phyloP scores from a whole-genome alignment of 495 filamentous ascomycete species.

The Penicillium flavigenum region DNA sequence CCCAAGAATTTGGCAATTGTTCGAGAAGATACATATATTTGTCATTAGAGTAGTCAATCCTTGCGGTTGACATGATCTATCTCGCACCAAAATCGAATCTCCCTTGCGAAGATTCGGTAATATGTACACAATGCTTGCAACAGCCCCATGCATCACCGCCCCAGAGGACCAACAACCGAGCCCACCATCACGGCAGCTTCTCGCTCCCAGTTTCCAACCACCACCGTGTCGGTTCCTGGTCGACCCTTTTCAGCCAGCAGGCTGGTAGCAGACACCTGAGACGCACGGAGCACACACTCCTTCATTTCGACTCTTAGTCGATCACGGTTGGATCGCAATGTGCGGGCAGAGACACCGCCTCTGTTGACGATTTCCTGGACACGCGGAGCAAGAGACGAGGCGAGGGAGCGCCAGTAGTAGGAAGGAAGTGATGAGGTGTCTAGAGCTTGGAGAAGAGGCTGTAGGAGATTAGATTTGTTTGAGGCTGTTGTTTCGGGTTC shows the following conservation, averaged over 20 bases:
- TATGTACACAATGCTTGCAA: neutral
- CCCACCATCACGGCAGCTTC: slow-evolving; percentile 96
- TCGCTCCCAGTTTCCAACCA: slow-evolving; percentile 71
- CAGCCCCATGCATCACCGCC: slow-evolving; percentile 30
- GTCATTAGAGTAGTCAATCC: neutral
- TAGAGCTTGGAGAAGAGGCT: slow-evolving; percentile 70
- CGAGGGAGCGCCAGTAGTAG: slow-evolving; percentile 88
- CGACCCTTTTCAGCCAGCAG: slow-evolving; percentile 41
- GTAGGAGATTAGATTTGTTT: slow-evolving; percentile 58
- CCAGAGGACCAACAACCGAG: slow-evolving; percentile 58
- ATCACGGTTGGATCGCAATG: slow-evolving; percentile 72
- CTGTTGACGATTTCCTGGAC: slow-evolving; percentile 79
- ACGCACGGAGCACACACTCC: slow-evolving; percentile 78
- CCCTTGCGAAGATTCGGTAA: neutral
- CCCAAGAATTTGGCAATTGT: too few relatives aligned
- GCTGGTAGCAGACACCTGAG: slow-evolving; percentile 56
- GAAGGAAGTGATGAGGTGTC: slow-evolving; percentile 86
- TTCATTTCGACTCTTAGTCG: slow-evolving; percentile 72
- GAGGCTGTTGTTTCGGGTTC: slow-evolving; percentile 11
- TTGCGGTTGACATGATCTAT: neutral
- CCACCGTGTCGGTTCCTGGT: slow-evolving; percentile 38
- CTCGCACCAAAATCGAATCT: neutral
- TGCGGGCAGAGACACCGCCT: slow-evolving; percentile 80
- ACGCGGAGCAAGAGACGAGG: slow-evolving; percentile 69
- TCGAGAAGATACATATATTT: neutral